Evolutionary conservation across 495 filamentous ascomycete genomes (phyloP).

Genomic region (Penicillium malachiteum): DNA sequence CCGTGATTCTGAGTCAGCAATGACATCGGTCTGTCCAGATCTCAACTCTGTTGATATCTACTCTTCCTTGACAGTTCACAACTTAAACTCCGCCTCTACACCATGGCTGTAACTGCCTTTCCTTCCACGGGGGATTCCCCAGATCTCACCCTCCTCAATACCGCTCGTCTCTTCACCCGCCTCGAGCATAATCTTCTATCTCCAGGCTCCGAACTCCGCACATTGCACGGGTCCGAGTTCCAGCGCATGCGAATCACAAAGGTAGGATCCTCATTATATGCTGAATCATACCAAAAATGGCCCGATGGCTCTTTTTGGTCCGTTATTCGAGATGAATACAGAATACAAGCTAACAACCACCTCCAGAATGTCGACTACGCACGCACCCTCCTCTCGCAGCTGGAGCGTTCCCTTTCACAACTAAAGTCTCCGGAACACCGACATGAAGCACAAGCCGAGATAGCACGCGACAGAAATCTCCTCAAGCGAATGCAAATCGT

Average conservation of each 20-base stretch:
- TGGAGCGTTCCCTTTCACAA: constrained; percentile 69
- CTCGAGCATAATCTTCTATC: constrained; percentile 72
- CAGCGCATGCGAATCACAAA: constrained; percentile 64
- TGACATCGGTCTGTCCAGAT: neutral
- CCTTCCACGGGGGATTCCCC: constrained; percentile 25
- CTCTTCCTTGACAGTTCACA: neutral
- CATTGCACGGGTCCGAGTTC: constrained; percentile 61
- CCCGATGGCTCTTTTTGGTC: neutral
- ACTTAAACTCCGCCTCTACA: neutral
- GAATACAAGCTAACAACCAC: neutral
- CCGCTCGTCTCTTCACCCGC: constrained; percentile 70
- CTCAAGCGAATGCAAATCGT: constrained; percentile 63
- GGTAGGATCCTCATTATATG: constrained; percentile 5
- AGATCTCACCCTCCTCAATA: constrained; percentile 54
- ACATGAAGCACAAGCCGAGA: constrained; percentile 64
- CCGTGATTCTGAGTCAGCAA: constrained; percentile 6
- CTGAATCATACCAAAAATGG: neutral
- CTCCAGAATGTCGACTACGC: constrained; percentile 78
- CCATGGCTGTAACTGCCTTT: constrained; percentile 38
- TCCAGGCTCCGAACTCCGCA: constrained; percentile 58
- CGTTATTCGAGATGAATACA: neutral
- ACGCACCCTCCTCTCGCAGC: constrained; percentile 66
- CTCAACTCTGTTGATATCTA: neutral
- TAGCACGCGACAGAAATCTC: constrained; percentile 62
- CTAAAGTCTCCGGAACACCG: constrained; percentile 65